Evolutionary conservation across 352 stramenopile genomes (phyloP), one percentile per base, ranked within the genome.

Genomic region (Achlya hypogyna): DNA sequence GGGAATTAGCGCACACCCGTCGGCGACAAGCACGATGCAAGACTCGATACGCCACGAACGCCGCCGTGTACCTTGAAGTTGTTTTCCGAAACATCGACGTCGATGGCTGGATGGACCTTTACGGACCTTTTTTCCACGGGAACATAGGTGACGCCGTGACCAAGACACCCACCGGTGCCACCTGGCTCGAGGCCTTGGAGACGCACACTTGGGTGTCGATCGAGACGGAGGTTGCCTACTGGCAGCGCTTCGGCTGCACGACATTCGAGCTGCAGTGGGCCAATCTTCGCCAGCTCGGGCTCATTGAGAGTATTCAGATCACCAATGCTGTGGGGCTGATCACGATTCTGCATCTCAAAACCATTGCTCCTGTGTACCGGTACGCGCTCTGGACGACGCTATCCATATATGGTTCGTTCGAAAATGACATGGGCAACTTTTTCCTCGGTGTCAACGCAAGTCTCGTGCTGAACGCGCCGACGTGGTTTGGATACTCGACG

Each of bases 381-480:
- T 51, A 52, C 40, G 40, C 43, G 51, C 20, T 54, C 4, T 65
- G 59, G 59, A 58, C 59, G 42, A 45, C 59, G 40, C 22, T 25
- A 14, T 35, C 29, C 27, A 51, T 64, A 22, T 64, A 53, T 27
- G 23, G 31, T 5, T 9, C 29, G 18, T 51, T 64, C 23, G 56
- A 64, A 53, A 64, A 64, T 32, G 56, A 64, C 29, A 32, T 64
- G 56, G 25, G 56, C 56, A 51, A 51, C 35, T 51, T 64, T 27
- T 64, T 28, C 25, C 25, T 42, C 20, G 54, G 54, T 12, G 35
- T 28, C 20, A 65, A 65, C 32, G 20, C 42, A 38, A 40, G n/a
- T 6, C 47, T 65, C 42, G 59, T 65, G n/a, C 25, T 16, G 12
- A 49, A 65, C 22, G 31, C 22, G 16, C 14, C 23, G 29, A 65